A percentile compares a stretch with the other conserved stretches of the same genome.
These are phyloP conservation scores for Phaffia rhodozyma DNA, from an alignment of 1,284 basidiomycete genomes.

Conservation along the genomic window DNA sequence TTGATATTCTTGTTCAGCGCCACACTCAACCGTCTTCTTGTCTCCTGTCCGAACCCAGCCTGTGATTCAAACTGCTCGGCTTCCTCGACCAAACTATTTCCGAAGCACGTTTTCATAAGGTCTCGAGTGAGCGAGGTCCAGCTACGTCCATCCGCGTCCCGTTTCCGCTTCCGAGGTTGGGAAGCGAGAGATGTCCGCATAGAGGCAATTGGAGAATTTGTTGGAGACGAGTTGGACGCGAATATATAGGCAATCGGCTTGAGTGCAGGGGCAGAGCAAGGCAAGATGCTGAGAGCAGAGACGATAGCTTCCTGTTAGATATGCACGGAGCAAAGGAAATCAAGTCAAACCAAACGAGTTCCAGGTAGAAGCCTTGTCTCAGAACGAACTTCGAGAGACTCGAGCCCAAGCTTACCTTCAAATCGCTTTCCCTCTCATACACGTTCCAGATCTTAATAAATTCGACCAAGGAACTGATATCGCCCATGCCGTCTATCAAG, in stretches of 20 bases:
- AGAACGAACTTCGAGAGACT: no score
- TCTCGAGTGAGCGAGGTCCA: neutral
- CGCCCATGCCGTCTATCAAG: neutral
- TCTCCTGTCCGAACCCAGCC: neutral
- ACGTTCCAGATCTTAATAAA: neutral
- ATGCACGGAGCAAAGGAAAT: neutral
- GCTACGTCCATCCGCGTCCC: neutral
- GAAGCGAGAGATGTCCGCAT: neutral
- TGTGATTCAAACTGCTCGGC: neutral
- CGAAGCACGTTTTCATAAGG: conserved; percentile 1
- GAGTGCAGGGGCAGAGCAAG: conserved; percentile 7
- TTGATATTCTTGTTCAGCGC: neutral
- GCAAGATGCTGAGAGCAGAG: conserved; percentile 2
- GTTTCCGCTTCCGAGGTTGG: conserved; percentile 7
- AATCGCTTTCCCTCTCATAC: neutral
- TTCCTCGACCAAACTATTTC: neutral
- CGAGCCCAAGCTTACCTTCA: neutral
- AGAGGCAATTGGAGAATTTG: neutral
- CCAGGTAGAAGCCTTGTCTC: neutral
- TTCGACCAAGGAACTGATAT: neutral
- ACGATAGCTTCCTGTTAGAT: neutral
- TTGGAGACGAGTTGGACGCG: neutral
- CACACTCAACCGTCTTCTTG: neutral
- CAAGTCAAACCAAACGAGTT: neutral
- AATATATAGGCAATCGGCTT: conserved; percentile 7